phyloP scores from a whole-genome alignment of 352 stramenopile species.

The Phytophthora capsici region DNA sequence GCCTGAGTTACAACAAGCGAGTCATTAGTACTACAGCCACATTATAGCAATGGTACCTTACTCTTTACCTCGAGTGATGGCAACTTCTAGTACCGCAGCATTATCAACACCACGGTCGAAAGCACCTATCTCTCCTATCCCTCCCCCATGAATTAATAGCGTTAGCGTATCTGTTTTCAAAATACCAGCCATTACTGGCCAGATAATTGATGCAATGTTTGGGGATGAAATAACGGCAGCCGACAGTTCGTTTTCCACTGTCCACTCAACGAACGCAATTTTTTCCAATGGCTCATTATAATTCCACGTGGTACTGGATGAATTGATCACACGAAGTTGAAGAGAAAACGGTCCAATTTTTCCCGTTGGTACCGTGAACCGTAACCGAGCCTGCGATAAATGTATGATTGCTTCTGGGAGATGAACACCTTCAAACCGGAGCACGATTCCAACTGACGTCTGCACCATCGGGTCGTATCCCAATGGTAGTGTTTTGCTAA shows the following conservation, averaged over 20 bases:
- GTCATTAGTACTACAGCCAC: background rate
- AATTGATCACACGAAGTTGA: constrained; percentile 41
- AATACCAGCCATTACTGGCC: constrained; percentile 1
- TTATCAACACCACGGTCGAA: constrained; percentile 37
- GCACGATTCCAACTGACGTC: constrained; percentile 17
- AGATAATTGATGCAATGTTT: constrained; percentile 35
- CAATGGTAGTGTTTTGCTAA: constrained; percentile 17
- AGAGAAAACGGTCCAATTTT: constrained; percentile 52
- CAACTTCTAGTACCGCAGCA: constrained; percentile 46
- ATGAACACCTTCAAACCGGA: constrained; percentile 22
- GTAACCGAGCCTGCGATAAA: constrained; percentile 34
- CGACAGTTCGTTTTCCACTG: constrained; percentile 23
- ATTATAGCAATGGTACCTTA: background rate
- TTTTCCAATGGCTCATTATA: constrained; percentile 20
- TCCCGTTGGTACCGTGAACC: constrained; percentile 48
- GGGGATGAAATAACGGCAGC: constrained; percentile 40
- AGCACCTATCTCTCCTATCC: constrained; percentile 53
- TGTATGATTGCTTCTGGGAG: constrained; percentile 41
- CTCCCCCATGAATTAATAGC: constrained; percentile 52
- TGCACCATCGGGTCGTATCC: constrained; percentile 26
- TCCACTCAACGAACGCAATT: constrained; percentile 45
- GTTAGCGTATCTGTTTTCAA: background rate
- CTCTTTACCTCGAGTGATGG: constrained; percentile 44
- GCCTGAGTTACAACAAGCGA: constrained; percentile 1
- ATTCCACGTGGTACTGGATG: constrained; percentile 10